Evolutionary conservation across 306 rosid genomes (phyloP), one percentile per base, ranked within the genome.

Genomic region (Hippophae tibetana): DNA sequence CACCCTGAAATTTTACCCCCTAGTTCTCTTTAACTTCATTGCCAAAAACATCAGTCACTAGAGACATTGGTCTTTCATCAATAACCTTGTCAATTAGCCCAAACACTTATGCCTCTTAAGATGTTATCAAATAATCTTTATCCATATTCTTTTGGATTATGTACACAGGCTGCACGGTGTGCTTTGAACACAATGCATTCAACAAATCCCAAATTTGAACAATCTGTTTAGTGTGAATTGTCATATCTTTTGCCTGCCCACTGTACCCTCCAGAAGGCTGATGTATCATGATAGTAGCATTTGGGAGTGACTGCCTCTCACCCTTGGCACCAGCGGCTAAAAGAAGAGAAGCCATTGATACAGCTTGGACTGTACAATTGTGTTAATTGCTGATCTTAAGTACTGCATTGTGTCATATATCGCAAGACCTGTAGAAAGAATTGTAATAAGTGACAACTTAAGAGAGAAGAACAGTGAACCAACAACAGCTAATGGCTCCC

Each of bases 361-460:
- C 99, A 72, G 96, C 97, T 81, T 92, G 99, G 38, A 95, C 99
- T 80, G 88, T 68, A 71, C 99, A 92, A 47, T 80, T 8, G 99
- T 88, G 57, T 72, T 86, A 69, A 92, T 78, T 1, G 99, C 96
- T 42, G 99, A 92, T 41, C 80, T 79, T 40, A 92, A 88, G 76
- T 92, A 92, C 82, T 82, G 99, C 99, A 92, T 92, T 0, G 99
- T 92, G 58, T 92, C 99, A 75, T 92, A 92, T 56, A 92, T 92
- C 57, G 96, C 97, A 63, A 92, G 99, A 45, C 99, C 95, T 92
- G 69, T 62, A 69, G n/a, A 46, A 53, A 54, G 63, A 59, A 58
- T 62, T 10, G 10, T 52, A 48, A 47, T 13, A 10, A 50, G 27
- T 8, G 23, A 57, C 57, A 13, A 59, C 50, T 59, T 56, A 52